Evolutionary conservation across 768 basidiomycete species (phyloP).

Genomic region (Hebeloma cylindrosporum): DNA sequence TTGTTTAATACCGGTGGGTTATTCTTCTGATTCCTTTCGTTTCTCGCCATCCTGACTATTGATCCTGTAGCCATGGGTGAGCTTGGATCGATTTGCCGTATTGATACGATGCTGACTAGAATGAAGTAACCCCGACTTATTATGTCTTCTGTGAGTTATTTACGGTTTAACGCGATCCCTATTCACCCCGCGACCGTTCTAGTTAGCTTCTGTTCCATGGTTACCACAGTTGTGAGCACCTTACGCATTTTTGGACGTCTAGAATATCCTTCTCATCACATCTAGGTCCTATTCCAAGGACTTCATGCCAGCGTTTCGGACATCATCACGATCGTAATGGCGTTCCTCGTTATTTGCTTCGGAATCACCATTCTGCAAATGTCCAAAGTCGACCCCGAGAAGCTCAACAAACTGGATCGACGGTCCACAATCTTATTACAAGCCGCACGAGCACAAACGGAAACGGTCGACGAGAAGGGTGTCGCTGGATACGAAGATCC

Average conservation of each 20-base stretch:
- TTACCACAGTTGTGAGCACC: conserved; percentile 79
- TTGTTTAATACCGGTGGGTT: conserved; percentile 85
- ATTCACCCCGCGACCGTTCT: conserved; percentile 13
- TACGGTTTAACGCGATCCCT: background rate
- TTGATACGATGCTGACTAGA: conserved; percentile 19
- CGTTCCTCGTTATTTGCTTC: conserved; percentile 86
- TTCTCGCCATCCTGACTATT: conserved; percentile 10
- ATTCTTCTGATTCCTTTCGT: background rate
- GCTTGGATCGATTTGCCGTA: conserved; percentile 10
- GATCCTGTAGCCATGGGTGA: conserved; percentile 62
- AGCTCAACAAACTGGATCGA: conserved; percentile 80
- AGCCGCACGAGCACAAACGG: conserved; percentile 74
- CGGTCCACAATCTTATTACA: conserved; percentile 88
- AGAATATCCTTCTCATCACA: background rate
- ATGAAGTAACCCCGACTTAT: conserved; percentile 79
- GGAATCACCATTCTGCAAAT: conserved; percentile 96
- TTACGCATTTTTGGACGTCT: conserved; percentile 8
- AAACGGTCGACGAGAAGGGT: conserved; percentile 68
- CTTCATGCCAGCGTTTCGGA: conserved; percentile 72
- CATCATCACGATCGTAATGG: conserved; percentile 90
- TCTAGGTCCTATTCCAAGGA: conserved; percentile 85
- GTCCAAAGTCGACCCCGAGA: conserved; percentile 87
- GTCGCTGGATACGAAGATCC: conserved; percentile 76
- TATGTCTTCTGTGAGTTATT: conserved; percentile 71
- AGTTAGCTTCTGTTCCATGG: conserved; percentile 85